Percentiles rank a stretch among this genome's conserved stretches.
phyloP scores from a whole-genome alignment of 1,284 basidiomycete species.

The Ganoderma resinaceum region DNA sequence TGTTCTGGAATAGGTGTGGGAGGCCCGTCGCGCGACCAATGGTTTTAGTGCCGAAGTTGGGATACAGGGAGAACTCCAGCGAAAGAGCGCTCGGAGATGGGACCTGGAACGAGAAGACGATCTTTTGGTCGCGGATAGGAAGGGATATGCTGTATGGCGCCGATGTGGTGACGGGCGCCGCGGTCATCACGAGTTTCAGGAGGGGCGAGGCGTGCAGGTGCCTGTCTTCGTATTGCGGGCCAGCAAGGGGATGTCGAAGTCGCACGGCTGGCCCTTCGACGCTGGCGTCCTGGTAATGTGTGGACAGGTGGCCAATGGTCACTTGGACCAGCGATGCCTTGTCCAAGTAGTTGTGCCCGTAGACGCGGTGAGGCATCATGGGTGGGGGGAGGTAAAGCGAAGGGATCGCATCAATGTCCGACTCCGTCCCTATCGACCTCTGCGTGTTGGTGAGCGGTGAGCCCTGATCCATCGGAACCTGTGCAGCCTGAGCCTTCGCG shows the following conservation, averaged over 20 bases:
- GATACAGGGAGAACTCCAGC: conserved; percentile 95
- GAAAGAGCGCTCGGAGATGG: conserved; percentile 76
- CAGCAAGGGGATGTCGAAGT: conserved; percentile 73
- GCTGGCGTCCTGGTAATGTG: conserved; percentile 37
- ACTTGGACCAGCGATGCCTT: conserved; percentile 89
- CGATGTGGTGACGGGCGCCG: conserved; percentile 79
- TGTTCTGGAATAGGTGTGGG: conserved; percentile 74
- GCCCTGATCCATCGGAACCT: conserved; percentile 30
- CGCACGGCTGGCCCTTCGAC: conserved; percentile 55
- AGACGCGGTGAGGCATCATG: conserved; percentile 95
- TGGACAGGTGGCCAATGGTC: conserved; percentile 76
- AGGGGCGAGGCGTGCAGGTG: conserved; percentile 79
- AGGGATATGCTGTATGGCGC: conserved; percentile 91
- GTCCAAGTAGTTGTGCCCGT: conserved; percentile 93
- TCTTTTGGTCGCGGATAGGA: conserved; percentile 82
- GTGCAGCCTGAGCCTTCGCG: conserved; percentile 30
- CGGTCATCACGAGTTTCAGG: conserved; percentile 94
- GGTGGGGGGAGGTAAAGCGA: conserved; percentile 95
- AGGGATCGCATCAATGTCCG: conserved; percentile 91
- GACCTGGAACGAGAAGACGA: conserved; percentile 92
- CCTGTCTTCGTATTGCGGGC: conserved; percentile 63
- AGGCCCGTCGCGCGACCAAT: conserved; percentile 94
- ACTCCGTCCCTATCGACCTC: conserved; percentile 55
- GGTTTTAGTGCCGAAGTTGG: conserved; percentile 98
- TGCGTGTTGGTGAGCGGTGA: conserved; percentile 42